Evolutionary conservation across 2,329 filamentous ascomycete genomes (phyloP), one percentile per base, ranked within the genome.

Genomic region (Emericellopsis cladophorae): DNA sequence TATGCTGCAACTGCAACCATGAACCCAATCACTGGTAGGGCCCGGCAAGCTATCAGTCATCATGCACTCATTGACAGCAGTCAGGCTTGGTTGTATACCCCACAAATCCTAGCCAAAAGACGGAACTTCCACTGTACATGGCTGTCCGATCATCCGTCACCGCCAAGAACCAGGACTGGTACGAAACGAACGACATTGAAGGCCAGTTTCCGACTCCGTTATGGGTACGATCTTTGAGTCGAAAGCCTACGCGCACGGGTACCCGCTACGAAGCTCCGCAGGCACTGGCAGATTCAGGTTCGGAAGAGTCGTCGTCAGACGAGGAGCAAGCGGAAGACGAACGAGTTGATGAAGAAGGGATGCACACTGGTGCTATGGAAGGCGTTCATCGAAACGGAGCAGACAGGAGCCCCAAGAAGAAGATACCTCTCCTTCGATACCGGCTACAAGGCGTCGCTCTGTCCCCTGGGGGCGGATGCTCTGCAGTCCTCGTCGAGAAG

Each of bases 371-470:
- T 12, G 26, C 8, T 12, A 29, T 29, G 26, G 26, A 29, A 12
- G 26, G 26, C 26, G 12, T 29, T 12, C 8, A 9, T 29, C 26
- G 9, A 12, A 29, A 12, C 2, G 26, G 26, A 7, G 9, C 26
- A 29, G 26, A 9, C 3, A 29, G 7, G 26, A 29, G 12, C 12
- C 9, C 26, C 8, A 29, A 29, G 26, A 29, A 29, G 26, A 29
- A 29, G 26, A 29, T 12, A 29, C 12, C 26, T 7, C 26, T 74
- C 8, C 62, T 70, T 43, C 63, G 69, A 2, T 64, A 68, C 34
- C 61, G 72, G 12, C 65, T 68, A 38, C 65, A 71, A 8, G 60
- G 76, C 33, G 75, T 71, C 69, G 73, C 70, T 1, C 54, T 78
- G 34, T 74, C 70, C 3, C 70, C 73, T 0, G 72, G 69, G 2